phyloP scores from a whole-genome alignment of 257 asterid genomes.

The Ballota nigra region DNA sequence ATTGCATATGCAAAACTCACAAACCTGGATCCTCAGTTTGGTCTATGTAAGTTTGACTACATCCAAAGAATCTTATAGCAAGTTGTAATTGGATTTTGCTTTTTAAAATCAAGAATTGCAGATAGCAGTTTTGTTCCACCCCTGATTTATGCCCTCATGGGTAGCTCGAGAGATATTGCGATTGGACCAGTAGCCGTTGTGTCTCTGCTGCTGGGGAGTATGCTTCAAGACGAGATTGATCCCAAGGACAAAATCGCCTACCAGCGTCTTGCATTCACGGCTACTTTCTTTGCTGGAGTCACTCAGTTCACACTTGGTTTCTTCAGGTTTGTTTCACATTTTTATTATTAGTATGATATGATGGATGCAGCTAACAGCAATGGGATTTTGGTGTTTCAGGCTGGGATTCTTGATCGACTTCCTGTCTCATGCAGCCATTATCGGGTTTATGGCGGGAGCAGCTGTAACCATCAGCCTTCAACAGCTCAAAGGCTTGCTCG shows the following conservation, averaged over 20 bases:
- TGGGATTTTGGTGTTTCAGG: conserved; percentile 29
- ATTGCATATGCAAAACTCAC: conserved; percentile 78
- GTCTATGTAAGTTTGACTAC: conserved; percentile 52
- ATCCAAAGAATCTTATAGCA: not conserved
- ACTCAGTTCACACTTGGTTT: conserved; percentile 64
- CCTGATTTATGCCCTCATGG: conserved; percentile 69
- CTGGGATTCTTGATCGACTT: conserved; percentile 80
- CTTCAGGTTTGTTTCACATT: too few relatives aligned
- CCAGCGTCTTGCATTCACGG: conserved; percentile 65
- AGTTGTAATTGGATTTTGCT: too few relatives aligned
- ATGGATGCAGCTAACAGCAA: not conserved
- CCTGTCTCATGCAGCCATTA: conserved; percentile 70
- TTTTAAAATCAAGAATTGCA: too few relatives aligned
- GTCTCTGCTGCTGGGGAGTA: conserved; percentile 67
- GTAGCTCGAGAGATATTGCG: conserved; percentile 85
- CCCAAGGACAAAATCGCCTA: conserved; percentile 54
- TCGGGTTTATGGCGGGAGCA: conserved; percentile 83
- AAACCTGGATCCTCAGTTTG: conserved; percentile 60
- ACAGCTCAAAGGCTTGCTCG: conserved; percentile 79
- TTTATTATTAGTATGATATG: too few relatives aligned
- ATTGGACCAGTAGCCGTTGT: conserved; percentile 88
- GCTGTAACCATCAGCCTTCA: conserved; percentile 72
- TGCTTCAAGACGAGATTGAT: conserved; percentile 59
- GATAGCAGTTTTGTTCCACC: conserved; percentile 86
- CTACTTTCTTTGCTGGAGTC: conserved; percentile 74